Evolutionary conservation across 2,329 filamentous ascomycete genomes (phyloP).

Genomic region (Apiospora malaysiana): DNA sequence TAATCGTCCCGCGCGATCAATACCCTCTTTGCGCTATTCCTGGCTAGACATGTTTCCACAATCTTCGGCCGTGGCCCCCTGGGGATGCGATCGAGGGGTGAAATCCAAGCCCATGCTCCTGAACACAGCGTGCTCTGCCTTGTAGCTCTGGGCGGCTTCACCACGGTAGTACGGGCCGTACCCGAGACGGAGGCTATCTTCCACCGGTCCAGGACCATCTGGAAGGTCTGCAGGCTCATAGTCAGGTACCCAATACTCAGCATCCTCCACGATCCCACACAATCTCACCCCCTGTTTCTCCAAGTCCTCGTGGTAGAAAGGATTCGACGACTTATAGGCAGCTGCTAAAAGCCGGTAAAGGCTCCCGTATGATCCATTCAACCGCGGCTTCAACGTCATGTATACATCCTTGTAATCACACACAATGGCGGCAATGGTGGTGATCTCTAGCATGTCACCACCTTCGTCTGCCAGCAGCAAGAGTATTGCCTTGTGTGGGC

Average conservation of each 20-base stretch:
- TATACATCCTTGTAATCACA: background rate
- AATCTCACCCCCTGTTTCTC: background rate
- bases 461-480: background rate
- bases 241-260: background rate
- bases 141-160: background rate
- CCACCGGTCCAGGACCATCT: background rate
- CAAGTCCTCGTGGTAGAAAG: background rate
- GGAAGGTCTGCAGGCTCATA: background rate
- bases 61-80: background rate
- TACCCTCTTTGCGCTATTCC: too few species aligned
- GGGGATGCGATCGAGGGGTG: background rate
- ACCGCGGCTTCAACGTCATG: background rate
- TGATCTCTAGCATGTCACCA: background rate
- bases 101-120: background rate
- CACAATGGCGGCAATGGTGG: background rate
- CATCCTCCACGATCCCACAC: background rate
- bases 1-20: too few species aligned
- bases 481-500: background rate
- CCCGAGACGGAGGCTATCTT: background rate
- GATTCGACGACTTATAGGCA: background rate
- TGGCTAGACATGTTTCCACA: too few species aligned
- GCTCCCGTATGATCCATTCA: background rate
- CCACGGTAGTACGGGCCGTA: background rate
- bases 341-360: background rate
- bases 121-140: slow-evolving; percentile 1